Base-by-base conservation (phyloP, 805 yeast genomes). In the Candida insectorum region DNA sequence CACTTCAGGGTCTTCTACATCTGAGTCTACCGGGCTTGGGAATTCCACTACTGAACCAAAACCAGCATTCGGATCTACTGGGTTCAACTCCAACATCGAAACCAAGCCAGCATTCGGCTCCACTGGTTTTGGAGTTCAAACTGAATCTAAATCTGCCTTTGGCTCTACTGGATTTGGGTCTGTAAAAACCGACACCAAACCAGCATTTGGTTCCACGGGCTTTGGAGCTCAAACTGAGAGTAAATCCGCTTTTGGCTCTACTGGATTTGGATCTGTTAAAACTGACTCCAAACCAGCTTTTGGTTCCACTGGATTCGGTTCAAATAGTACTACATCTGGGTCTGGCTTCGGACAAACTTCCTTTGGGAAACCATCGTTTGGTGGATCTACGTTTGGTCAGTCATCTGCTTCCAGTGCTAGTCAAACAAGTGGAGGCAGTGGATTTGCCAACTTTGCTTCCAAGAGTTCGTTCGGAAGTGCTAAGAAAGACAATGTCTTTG, bases 381-480 rank as follows among this genome's bases (percentile, higher is more conserved):
- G 30, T 28, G 39, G 36, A 16, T n/a, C n/a, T n/a, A n/a, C n/a
- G n/a, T n/a, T n/a, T n/a, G n/a, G n/a, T n/a, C n/a, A n/a, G n/a
- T n/a, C n/a, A n/a, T n/a, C n/a, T n/a, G n/a, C n/a, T n/a, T n/a
- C n/a, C n/a, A n/a, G n/a, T n/a, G n/a, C n/a, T n/a, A n/a, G n/a
- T n/a, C n/a, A 38, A 4, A 33, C 33, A 9, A 27, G 37, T 11
- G 41, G 37, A 2, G 27, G 36, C 8, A 44, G 48, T 33, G 44
- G 48, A 1, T 47, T 47, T 32, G 51, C 40, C 4, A 37, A 17
- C 20, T 39, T 36, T 30, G 37, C 43, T 7, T 12, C 23, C 12
- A 24, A 39, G 22, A 8, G 24, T 18, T 13, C 31, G 17, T 34
- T 34, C 14, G 34, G 32, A 6, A 11, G 23, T 11, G 5, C 15